Evolutionary conservation across 495 filamentous ascomycete genomes (phyloP).

Genomic region (Aspergillus avenaceus): DNA sequence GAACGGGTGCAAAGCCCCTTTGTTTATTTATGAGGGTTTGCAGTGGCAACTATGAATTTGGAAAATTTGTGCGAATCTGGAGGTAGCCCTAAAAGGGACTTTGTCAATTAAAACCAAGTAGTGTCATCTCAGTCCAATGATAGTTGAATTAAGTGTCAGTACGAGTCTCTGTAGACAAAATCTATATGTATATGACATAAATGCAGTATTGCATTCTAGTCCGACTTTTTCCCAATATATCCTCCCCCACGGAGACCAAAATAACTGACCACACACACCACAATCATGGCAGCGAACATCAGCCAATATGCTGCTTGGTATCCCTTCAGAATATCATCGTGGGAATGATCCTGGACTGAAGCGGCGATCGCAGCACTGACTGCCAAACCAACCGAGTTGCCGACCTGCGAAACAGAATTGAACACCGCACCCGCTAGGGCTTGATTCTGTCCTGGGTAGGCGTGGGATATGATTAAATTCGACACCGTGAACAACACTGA

Average conservation of each 20-base stretch:
- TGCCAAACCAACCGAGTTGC: conserved; percentile 51
- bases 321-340: conserved; percentile 21
- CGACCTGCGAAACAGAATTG: conserved; percentile 54
- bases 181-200: no score
- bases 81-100: no score
- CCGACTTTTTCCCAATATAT: not conserved
- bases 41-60: no score
- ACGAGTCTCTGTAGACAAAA: no score
- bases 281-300: conserved; percentile 28
- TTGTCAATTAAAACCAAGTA: no score
- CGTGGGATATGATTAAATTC: conserved; percentile 47
- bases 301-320: conserved; percentile 54
- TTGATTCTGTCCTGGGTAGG: conserved; percentile 16
- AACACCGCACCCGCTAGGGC: conserved; percentile 56
- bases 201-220: not conserved
- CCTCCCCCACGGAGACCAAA: not conserved
- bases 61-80: no score
- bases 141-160: no score
- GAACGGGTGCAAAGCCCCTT: no score
- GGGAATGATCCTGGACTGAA: conserved; percentile 25
- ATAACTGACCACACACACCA: not conserved
- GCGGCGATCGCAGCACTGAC: conserved; percentile 45
- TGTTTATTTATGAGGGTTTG: no score
- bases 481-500: conserved; percentile 44
- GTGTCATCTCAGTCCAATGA: no score